Evolutionary conservation across 805 yeast genomes (phyloP).

Genomic region (Schwanniomyces vanrijiae): DNA sequence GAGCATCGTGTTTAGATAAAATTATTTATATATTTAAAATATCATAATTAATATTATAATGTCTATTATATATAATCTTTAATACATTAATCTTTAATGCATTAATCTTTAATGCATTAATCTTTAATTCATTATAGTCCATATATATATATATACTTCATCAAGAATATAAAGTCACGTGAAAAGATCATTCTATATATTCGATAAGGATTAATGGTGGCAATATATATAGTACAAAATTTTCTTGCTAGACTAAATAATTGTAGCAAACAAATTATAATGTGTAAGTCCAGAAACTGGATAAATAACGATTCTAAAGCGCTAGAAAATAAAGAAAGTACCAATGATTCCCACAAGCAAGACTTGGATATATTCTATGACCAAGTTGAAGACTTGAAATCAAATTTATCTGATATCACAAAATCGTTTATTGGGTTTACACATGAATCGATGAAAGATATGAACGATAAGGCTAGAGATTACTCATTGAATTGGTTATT

Average conservation of each 20-base stretch:
- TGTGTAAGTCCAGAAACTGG: slow-evolving; percentile 4
- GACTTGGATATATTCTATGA: slow-evolving; percentile 24
- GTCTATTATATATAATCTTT: not conserved
- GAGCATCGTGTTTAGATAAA: not conserved
- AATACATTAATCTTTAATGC: not conserved
- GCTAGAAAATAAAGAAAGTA: slow-evolving; percentile 1
- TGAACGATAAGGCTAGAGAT: slow-evolving; percentile 20
- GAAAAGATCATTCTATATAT: not conserved
- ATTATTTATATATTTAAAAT: not conserved
- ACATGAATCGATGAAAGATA: slow-evolving; percentile 18
- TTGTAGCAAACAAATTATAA: not conserved
- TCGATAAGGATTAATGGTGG: not conserved
- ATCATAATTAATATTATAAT: not conserved
- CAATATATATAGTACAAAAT: not conserved
- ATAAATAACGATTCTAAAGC: slow-evolving; percentile 1
- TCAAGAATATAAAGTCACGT: slow-evolving; percentile 1
- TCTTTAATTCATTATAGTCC: too few species aligned
- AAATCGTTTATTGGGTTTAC: slow-evolving; percentile 24
- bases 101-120: too few species aligned
- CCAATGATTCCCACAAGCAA: slow-evolving; percentile 10
- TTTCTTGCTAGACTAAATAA: not conserved
- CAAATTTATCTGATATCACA: slow-evolving; percentile 23
- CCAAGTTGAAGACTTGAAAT: slow-evolving; percentile 24
- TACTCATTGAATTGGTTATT: slow-evolving; percentile 16
- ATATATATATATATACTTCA: too few species aligned